Conservation (phyloP, 2,329 filamentous ascomycete species). For the Lachnellula subtilissima region DNA sequence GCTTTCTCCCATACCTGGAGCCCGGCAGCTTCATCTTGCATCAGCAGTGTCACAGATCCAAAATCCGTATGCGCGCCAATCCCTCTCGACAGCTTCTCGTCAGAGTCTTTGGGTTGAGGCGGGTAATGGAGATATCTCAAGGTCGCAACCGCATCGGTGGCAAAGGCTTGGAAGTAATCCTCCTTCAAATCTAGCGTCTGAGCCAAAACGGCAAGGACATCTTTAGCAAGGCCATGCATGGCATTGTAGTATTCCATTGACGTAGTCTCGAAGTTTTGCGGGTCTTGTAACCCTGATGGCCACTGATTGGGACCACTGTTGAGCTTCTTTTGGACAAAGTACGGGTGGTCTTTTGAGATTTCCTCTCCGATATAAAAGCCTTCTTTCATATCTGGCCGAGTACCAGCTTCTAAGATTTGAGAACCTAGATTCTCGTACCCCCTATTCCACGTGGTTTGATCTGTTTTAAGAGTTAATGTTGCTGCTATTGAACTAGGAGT, state of each 20-base stretch:
- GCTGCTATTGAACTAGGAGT: background rate
- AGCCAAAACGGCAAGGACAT: conserved; percentile 38
- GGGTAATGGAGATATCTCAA: conserved; percentile 46
- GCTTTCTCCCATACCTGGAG: conserved; percentile 42
- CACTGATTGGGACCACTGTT: conserved; percentile 39
- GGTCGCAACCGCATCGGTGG: conserved; percentile 36
- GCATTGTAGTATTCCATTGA: conserved; percentile 38
- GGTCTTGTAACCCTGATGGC: conserved; percentile 28
- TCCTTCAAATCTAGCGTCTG: conserved; percentile 36
- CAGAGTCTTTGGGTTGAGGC: conserved; percentile 31
- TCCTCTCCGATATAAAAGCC: conserved; percentile 38
- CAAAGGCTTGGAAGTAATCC: conserved; percentile 38
- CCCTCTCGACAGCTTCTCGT: conserved; percentile 35
- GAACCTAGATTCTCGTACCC: conserved; percentile 44
- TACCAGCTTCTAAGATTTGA: conserved; percentile 40
- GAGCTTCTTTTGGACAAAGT: conserved; percentile 28
- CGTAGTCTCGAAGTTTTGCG: conserved; percentile 32
- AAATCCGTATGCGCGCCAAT: conserved; percentile 51
- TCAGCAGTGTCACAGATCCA: conserved; percentile 46
- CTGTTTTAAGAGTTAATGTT: conserved; percentile 27
- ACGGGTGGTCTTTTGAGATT: conserved; percentile 36
- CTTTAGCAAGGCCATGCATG: conserved; percentile 36
- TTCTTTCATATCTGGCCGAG: conserved; percentile 42
- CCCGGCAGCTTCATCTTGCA: conserved; percentile 44
- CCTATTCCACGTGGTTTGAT: conserved; percentile 37